Conservation (phyloP, 2,329 filamentous ascomycete genomes). For the Venturia nashicola region DNA sequence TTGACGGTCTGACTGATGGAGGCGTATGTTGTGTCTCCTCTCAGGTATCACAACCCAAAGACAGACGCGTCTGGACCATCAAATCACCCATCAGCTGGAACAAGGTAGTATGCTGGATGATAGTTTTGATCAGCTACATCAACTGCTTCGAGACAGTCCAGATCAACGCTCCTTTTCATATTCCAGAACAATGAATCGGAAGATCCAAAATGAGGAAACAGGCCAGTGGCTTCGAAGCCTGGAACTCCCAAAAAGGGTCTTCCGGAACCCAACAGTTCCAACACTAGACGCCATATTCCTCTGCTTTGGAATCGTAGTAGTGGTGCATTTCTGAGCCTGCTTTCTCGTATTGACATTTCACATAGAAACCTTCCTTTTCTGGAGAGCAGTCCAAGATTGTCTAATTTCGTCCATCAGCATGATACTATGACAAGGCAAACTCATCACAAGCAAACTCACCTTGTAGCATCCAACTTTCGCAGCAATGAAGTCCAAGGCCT, state of each 20-base stretch:
- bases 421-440: background rate
- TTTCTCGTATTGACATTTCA: constrained; percentile 11
- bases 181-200: too few relatives aligned
- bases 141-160: background rate
- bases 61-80: background rate
- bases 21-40: background rate
- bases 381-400: constrained; percentile 11
- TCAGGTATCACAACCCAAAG: background rate
- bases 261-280: background rate
- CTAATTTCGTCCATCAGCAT: background rate
- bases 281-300: constrained; percentile 7
- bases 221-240: background rate
- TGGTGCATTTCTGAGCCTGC: constrained; percentile 11
- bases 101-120: background rate
- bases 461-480: constrained; percentile 14
- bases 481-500: constrained; percentile 14
- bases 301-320: constrained; percentile 9
- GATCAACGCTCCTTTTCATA: background rate
- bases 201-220: background rate
- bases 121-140: too few relatives aligned
- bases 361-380: constrained; percentile 11
- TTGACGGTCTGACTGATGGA: too few relatives aligned
- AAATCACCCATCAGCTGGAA: background rate
- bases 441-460: constrained; percentile 11
- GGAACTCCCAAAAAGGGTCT: background rate